phyloP scores from a whole-genome alignment of 2,329 filamentous ascomycete species.

The Cyanodermella asteris region DNA sequence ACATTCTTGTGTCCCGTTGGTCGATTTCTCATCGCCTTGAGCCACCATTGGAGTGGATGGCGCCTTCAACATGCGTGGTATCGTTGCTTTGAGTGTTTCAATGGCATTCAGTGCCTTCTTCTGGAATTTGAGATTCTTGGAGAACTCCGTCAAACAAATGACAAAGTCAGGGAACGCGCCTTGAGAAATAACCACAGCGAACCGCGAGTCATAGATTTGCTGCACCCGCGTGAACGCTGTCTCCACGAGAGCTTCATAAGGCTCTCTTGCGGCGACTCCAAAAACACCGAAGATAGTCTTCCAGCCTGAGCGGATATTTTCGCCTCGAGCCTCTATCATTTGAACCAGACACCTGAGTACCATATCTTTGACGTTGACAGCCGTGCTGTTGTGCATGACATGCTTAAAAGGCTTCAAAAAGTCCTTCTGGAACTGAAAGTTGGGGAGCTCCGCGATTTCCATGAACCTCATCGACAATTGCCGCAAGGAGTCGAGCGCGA shows the following conservation, averaged over 20 bases:
- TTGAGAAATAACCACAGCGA: slow-evolving; percentile 88
- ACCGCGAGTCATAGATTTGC: slow-evolving; percentile 85
- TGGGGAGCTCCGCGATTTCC: slow-evolving; percentile 91
- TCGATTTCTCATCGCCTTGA: slow-evolving; percentile 18
- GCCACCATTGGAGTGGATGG: slow-evolving; percentile 66
- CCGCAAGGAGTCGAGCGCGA: slow-evolving; percentile 81
- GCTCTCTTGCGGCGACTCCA: slow-evolving; percentile 80
- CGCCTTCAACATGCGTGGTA: slow-evolving; percentile 84
- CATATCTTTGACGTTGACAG: slow-evolving; percentile 92
- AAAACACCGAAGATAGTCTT: slow-evolving; percentile 99
- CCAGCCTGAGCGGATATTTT: slow-evolving; percentile 96
- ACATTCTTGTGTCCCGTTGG: too few relatives aligned
- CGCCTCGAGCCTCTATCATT: slow-evolving; percentile 92
- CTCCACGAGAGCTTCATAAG: slow-evolving; percentile 82
- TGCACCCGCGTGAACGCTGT: slow-evolving; percentile 93
- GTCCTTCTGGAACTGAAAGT: slow-evolving; percentile 99
- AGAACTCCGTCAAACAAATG: slow-evolving; percentile 92
- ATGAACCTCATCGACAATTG: slow-evolving; percentile 97
- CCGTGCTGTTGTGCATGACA: slow-evolving; percentile 79
- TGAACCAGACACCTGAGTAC: slow-evolving; percentile 88
- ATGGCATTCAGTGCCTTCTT: slow-evolving; percentile 96
- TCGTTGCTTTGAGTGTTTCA: slow-evolving; percentile 79
- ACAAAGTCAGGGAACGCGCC: slow-evolving; percentile 92
- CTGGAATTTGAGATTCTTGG: slow-evolving; percentile 95
- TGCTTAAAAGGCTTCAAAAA: slow-evolving; percentile 97